Percentiles rank a stretch among this genome's conserved stretches.
These are phyloP conservation scores for Cavenderia fasciculata DNA, from an alignment of 78 protist genomes.

Conservation along the genomic window DNA sequence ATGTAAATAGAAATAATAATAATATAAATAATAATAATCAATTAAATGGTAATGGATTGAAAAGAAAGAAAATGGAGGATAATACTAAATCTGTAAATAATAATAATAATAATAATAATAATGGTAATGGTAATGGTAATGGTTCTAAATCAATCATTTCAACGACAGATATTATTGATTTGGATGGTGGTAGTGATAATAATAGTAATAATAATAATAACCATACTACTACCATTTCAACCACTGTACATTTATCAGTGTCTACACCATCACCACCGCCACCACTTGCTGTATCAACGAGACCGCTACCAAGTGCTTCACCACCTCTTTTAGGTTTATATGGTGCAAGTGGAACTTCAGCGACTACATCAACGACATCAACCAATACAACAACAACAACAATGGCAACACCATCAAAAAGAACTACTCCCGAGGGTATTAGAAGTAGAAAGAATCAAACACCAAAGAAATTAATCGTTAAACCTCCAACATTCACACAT, in stretches of 20 bases:
- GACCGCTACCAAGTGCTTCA: not conserved
- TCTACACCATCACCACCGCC: not conserved
- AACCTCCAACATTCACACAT: no score
- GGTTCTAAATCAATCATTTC: no score
- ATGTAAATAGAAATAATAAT: not conserved
- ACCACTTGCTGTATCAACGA: not conserved
- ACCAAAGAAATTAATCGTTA: constrained; percentile 43
- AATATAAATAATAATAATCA: no score
- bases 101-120: not conserved
- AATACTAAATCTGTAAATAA: not conserved
- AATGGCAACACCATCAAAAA: not conserved
- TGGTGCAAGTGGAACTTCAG: not conserved
- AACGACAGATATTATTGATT: no score
- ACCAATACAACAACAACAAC: not conserved
- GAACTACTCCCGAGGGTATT: not conserved
- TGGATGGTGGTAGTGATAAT: no score
- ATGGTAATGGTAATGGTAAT: not conserved
- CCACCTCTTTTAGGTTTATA: not conserved
- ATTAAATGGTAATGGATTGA: no score
- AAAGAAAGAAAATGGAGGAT: not conserved
- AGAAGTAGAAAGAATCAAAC: constrained; percentile 35
- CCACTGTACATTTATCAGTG: not conserved
- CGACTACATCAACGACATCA: not conserved
- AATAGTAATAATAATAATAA: no score
- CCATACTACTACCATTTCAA: no score